A percentile compares a stretch with the other conserved stretches of the same genome.
phyloP scores from a whole-genome alignment of 176 grass and related monocot species.

The Cymbopogon citratus region DNA sequence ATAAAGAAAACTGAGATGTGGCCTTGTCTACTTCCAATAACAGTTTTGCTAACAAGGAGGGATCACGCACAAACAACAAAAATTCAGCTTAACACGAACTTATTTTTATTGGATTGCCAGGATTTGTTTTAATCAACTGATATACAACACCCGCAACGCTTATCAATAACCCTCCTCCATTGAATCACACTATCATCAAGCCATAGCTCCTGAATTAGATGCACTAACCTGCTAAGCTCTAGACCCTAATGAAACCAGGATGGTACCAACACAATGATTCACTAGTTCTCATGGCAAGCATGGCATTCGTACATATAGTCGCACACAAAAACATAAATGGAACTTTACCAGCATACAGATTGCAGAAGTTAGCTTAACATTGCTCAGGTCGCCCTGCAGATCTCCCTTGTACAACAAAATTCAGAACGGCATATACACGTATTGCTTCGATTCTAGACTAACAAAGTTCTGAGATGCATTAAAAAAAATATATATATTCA shows the following conservation, averaged over 20 bases:
- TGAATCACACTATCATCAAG: conserved; percentile 21
- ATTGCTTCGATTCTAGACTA: background rate
- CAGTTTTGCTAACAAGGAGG: conserved; percentile 1
- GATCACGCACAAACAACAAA: background rate
- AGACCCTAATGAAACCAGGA: conserved; percentile 17
- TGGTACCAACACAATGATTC: conserved; percentile 5
- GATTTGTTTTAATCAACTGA: conserved; percentile 30
- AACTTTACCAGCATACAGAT: background rate
- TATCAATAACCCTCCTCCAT: conserved; percentile 4
- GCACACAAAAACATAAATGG: background rate
- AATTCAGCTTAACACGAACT: background rate
- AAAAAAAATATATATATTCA: no score
- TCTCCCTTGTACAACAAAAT: background rate
- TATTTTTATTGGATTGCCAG: conserved; percentile 28
- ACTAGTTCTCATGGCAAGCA: background rate
- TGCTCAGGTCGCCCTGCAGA: background rate
- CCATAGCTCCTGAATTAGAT: conserved; percentile 21
- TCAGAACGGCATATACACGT: background rate
- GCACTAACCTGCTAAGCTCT: conserved; percentile 28
- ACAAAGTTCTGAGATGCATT: background rate
- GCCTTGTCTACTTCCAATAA: background rate
- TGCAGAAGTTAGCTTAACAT: conserved; percentile 11
- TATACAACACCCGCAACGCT: background rate
- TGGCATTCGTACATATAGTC: background rate
- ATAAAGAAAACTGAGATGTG: background rate